These are phyloP conservation scores for Aegilops speltoides DNA, from an alignment of 176 grass and related monocot species.

Conservation along the genomic window DNA sequence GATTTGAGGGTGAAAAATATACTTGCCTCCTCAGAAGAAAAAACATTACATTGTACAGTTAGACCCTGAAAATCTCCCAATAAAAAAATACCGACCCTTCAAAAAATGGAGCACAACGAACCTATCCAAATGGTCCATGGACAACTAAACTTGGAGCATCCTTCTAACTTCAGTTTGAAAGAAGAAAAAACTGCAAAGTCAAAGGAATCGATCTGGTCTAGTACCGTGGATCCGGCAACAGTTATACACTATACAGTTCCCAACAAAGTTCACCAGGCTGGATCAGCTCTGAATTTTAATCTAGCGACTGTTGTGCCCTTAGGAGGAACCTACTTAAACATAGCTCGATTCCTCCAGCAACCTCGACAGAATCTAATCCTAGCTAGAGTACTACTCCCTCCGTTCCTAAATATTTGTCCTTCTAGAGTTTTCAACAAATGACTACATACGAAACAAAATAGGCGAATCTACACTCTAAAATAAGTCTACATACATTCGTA, in stretches of 20 bases:
- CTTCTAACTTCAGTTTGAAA: background rate
- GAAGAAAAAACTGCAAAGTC: background rate
- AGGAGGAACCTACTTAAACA: background rate
- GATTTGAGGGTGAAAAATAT: too few relatives aligned
- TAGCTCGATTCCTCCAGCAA: background rate
- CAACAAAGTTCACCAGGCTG: background rate
- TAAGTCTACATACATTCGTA: too few relatives aligned
- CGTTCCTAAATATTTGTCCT: too few relatives aligned
- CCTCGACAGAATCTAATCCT: conserved; percentile 3
- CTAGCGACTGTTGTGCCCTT: background rate
- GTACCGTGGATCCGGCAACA: background rate
- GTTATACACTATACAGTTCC: background rate
- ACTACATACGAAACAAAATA: too few relatives aligned
- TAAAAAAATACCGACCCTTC: too few relatives aligned
- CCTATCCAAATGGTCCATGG: background rate
- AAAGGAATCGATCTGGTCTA: background rate
- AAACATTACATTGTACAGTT: too few relatives aligned
- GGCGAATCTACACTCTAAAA: too few relatives aligned
- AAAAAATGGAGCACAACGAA: too few relatives aligned
- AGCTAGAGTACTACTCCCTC: background rate
- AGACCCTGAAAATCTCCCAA: too few relatives aligned
- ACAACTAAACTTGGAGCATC: background rate
- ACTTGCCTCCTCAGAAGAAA: too few relatives aligned
- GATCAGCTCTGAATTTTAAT: background rate
- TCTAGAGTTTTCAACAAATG: too few relatives aligned